phyloP scores from a whole-genome alignment of 805 yeast genomes.

The Candida lessepsii region DNA sequence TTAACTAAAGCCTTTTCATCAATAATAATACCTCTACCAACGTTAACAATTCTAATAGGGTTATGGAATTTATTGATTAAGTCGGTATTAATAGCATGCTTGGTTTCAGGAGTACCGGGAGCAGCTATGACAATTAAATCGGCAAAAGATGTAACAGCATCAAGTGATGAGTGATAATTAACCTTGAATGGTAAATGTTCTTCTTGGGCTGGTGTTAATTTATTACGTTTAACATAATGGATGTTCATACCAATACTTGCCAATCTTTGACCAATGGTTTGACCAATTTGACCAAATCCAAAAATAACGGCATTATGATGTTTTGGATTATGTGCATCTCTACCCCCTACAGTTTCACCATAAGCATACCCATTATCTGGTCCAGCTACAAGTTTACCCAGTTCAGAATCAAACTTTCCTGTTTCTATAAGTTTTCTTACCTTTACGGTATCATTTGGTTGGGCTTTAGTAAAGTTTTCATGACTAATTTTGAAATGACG shows the following conservation, averaged over 20 bases:
- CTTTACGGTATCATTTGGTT: conserved; percentile 46
- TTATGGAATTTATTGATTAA: conserved; percentile 47
- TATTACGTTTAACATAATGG: conserved; percentile 57
- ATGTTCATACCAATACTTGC: conserved; percentile 62
- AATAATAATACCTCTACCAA: conserved; percentile 72
- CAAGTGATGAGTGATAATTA: conserved; percentile 36
- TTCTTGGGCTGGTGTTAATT: conserved; percentile 33
- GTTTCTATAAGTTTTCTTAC: conserved; percentile 40
- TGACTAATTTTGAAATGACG: conserved; percentile 31
- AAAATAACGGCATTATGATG: conserved; percentile 61
- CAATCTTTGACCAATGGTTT: conserved; percentile 57
- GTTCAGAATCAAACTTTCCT: conserved; percentile 32
- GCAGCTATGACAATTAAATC: conserved; percentile 66
- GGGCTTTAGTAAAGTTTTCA: conserved; percentile 33
- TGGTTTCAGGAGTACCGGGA: conserved; percentile 62
- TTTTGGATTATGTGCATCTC: conserved; percentile 47
- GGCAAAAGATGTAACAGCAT: conserved; percentile 35
- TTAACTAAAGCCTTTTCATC: conserved; percentile 63
- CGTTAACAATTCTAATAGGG: conserved; percentile 65
- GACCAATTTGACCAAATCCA: conserved; percentile 78
- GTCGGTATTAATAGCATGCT: conserved; percentile 49
- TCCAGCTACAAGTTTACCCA: conserved; percentile 24
- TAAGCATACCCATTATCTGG: conserved; percentile 27
- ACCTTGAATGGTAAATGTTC: conserved; percentile 44
- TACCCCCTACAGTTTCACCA: conserved; percentile 49